A percentile compares a stretch with the other conserved stretches of the same genome.
phyloP scores from a whole-genome alignment of 148 eudicot genomes.

The Amaranthus cruentus region DNA sequence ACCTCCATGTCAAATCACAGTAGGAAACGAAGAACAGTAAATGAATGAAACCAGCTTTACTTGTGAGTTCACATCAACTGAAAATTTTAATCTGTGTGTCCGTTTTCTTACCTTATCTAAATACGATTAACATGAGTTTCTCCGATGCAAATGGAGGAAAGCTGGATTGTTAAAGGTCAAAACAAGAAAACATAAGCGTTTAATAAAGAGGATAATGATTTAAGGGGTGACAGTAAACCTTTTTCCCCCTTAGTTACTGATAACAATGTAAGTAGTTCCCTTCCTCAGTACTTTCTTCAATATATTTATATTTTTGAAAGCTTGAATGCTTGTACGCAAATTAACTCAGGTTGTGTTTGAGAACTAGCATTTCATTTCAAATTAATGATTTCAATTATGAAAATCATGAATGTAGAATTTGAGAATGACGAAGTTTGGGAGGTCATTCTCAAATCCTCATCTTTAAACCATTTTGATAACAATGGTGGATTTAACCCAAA shows the following conservation, averaged over 20 bases:
- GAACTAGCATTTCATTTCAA: too few species aligned
- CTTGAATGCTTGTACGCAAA: too few species aligned
- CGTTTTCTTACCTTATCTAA: slow-evolving; percentile 6
- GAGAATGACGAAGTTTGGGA: too few species aligned
- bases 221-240: slow-evolving; percentile 16
- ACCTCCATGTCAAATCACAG: slow-evolving; percentile 19
- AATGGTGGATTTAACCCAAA: too few species aligned
- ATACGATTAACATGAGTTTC: background rate
- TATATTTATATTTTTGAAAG: too few species aligned
- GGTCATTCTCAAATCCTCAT: too few species aligned
- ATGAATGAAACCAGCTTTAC: slow-evolving; percentile 21
- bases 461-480: too few species aligned
- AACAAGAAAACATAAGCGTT: slow-evolving; percentile 11
- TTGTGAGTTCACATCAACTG: slow-evolving; percentile 30
- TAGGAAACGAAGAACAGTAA: slow-evolving; percentile 19
- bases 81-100: background rate
- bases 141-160: slow-evolving; percentile 39
- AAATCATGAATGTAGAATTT: too few species aligned
- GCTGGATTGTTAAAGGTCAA: slow-evolving; percentile 18
- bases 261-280: too few species aligned
- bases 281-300: too few species aligned
- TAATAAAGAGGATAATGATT: slow-evolving; percentile 14
- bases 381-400: too few species aligned
- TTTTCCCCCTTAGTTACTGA: slow-evolving; percentile 14
- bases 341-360: too few species aligned